Percentiles rank a stretch among this genome's conserved stretches.
Conservation (phyloP, 179 eudicot species). For the Pouteria campechiana region DNA sequence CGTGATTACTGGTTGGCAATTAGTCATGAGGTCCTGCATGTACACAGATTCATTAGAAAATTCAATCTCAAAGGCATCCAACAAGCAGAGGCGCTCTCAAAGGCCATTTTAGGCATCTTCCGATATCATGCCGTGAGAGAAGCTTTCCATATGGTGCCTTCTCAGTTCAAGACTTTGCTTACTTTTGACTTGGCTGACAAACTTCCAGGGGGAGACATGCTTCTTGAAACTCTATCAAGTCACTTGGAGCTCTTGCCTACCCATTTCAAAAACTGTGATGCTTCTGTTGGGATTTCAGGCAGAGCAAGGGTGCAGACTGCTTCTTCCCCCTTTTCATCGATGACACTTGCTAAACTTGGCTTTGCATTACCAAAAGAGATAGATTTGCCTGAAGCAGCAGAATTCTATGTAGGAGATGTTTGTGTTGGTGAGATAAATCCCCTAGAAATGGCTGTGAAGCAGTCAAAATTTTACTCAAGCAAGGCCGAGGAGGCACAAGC, state of each 20-base stretch:
- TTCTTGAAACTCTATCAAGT: conserved; percentile 61
- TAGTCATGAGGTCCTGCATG: conserved; percentile 53
- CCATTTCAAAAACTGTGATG: conserved; percentile 19
- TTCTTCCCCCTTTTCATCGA: conserved; percentile 38
- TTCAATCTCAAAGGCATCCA: conserved; percentile 48
- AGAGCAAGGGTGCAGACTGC: conserved; percentile 14
- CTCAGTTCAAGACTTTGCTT: conserved; percentile 61
- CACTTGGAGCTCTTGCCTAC: conserved; percentile 35
- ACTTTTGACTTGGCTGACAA: conserved; percentile 79
- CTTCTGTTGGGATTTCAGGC: conserved; percentile 16
- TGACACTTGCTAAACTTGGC: conserved; percentile 40
- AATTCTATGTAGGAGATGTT: conserved; percentile 35
- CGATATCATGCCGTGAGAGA: conserved; percentile 76
- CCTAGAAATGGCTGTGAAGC: conserved; percentile 57
- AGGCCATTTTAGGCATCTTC: conserved; percentile 66
- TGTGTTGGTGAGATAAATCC: conserved; percentile 55
- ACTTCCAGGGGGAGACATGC: conserved; percentile 77
- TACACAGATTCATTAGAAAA: conserved; percentile 57
- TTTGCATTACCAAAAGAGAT: conserved; percentile 21
- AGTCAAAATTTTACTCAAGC: conserved; percentile 46
- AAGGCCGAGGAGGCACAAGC: conserved; percentile 81
- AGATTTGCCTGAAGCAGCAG: conserved; percentile 22
- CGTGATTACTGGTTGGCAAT: conserved; percentile 89
- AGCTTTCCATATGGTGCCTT: conserved; percentile 46
- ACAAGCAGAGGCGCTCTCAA: conserved; percentile 67